Conservation (phyloP, 352 stramenopile species). For the Phytophthora brassicae region DNA sequence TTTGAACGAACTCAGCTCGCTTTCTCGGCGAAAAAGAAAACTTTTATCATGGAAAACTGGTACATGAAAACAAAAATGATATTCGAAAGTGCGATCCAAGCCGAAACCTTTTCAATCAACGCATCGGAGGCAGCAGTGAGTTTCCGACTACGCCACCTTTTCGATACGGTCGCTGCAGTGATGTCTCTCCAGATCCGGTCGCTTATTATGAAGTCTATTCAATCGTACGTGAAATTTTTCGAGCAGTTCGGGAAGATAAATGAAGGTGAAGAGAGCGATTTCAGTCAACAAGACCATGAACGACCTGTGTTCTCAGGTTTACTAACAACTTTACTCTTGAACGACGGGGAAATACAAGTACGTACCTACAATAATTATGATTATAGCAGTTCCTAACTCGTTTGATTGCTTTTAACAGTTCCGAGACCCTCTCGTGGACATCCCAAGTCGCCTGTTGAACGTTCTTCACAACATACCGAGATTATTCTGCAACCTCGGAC, state of each 20-base stretch:
- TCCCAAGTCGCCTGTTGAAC: constrained; percentile 58
- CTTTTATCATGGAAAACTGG: constrained; percentile 61
- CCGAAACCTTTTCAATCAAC: constrained; percentile 31
- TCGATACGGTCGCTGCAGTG: constrained; percentile 60
- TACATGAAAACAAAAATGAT: constrained; percentile 50
- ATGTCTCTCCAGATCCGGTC: constrained; percentile 79
- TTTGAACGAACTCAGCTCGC: constrained; percentile 63
- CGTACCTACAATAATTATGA: background rate
- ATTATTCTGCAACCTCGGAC: constrained; percentile 64
- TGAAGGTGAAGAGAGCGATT: constrained; percentile 8
- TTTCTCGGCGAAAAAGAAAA: constrained; percentile 45
- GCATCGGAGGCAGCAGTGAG: constrained; percentile 25
- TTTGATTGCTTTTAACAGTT: constrained; percentile 32
- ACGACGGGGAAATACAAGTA: constrained; percentile 29
- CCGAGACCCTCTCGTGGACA: constrained; percentile 48
- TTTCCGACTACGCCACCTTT: constrained; percentile 45
- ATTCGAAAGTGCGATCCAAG: constrained; percentile 40
- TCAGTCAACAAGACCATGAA: background rate
- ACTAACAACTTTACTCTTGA: constrained; percentile 25
- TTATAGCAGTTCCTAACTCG: background rate
- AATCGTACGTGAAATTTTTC: constrained; percentile 69
- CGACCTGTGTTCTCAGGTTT: constrained; percentile 5
- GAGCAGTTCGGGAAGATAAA: constrained; percentile 42
- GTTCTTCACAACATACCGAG: constrained; percentile 71
- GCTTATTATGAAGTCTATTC: constrained; percentile 65